Evolutionary conservation across 2,329 filamentous ascomycete genomes (phyloP), one percentile per base, ranked within the genome.

Genomic region (Scedosporium minutisporum): DNA sequence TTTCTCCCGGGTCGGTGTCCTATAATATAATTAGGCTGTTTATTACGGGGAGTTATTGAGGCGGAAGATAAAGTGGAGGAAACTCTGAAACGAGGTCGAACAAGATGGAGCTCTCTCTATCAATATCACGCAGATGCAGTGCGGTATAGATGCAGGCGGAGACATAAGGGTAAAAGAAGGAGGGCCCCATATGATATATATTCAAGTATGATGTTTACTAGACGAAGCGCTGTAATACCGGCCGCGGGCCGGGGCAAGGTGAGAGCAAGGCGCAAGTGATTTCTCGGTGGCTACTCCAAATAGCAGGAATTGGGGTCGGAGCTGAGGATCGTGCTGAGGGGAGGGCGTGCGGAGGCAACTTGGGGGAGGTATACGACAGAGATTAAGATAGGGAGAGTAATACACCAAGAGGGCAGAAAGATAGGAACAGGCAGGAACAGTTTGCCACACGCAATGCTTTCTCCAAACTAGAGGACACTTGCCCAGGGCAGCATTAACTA

Each of bases 1-100:
- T n/a, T 48, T 57, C 44, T 53, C 59, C 44, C 59, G 58, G 12
- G 58, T 60, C 58, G 23, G 41, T 51, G 51, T 51, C 59, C 59
- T 46, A 44, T 61, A 55, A 61, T 61, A 61, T 57, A 61, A 61
- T 61, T 61, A 61, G 60, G 46, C 60, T 61, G 60, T 61, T 55
- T 57, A 61, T 57, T 55, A 44, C 60, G 33, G 29, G 55, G 55
- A 41, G 25, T 41, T 58, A 58, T 58, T 38, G 46, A 61, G 29
- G 21, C n/a, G 46, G 48, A 23, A 42, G 12, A 57, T 21, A 51
- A 27, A 25, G 46, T n/a, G 21, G 44, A 4, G 14, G 33, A 21
- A 57, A 23, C 27, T 48, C 60, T 55, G 48, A 61, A 61, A 57
- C 48, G 3, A 38, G 12, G 27, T 9, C 23, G n/a, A 41, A 23